A percentile compares a stretch with the other conserved stretches of the same genome.
phyloP scores from a whole-genome alignment of 352 stramenopile species.

The Paralagenidium karlingii region DNA sequence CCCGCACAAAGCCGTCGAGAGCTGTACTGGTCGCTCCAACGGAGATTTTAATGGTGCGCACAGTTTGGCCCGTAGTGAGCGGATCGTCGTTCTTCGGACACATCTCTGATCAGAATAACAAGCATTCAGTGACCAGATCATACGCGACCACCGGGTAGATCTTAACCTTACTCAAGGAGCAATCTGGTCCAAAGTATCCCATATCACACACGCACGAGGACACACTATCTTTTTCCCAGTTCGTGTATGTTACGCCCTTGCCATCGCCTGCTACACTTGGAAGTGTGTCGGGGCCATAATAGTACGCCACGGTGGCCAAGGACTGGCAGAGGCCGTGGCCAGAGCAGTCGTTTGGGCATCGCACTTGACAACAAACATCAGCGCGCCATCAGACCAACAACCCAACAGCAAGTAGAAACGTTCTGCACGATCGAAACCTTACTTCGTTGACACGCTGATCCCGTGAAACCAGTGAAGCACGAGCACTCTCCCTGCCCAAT shows the following conservation, averaged over 20 bases:
- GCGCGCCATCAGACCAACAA: background rate
- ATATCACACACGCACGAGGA: constrained; percentile 71
- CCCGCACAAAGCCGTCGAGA: constrained; percentile 17
- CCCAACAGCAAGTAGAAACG: background rate
- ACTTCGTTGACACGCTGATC: constrained; percentile 45
- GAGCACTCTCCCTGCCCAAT: constrained; percentile 28
- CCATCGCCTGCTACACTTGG: constrained; percentile 21
- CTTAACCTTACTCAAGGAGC: constrained; percentile 43
- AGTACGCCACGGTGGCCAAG: constrained; percentile 23
- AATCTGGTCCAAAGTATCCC: constrained; percentile 75
- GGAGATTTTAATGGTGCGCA: constrained; percentile 42
- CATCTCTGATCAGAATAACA: constrained; percentile 24
- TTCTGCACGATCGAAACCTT: constrained; percentile 1
- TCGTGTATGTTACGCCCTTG: constrained; percentile 45
- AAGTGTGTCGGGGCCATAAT: constrained; percentile 29
- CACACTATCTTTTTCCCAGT: constrained; percentile 79
- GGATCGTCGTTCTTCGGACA: constrained; percentile 83
- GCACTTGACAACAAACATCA: constrained; percentile 13
- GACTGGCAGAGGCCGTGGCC: constrained; percentile 52
- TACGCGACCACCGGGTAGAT: background rate
- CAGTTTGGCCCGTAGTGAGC: constrained; percentile 52
- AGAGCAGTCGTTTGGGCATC: constrained; percentile 44
- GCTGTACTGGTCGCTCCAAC: constrained; percentile 15
- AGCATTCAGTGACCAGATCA: background rate
- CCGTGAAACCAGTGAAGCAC: constrained; percentile 41